Evolutionary conservation across 1,284 basidiomycete species (phyloP), one percentile per base, ranked within the genome.

Genomic region (Blastosporella zonata): DNA sequence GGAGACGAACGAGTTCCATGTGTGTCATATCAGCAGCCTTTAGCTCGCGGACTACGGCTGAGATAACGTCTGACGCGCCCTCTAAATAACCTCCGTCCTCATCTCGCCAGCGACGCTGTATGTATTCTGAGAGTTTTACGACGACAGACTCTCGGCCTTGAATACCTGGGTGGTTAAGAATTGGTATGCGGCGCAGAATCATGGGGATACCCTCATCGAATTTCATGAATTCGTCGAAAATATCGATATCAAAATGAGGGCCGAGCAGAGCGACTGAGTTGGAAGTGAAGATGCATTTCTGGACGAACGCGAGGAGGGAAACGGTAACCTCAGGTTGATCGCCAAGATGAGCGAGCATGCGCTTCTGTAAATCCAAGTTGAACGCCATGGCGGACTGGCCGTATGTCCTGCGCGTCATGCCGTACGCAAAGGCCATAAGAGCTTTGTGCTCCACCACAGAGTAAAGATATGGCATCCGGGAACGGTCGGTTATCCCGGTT

Each of bases 361-460:
- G 45, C 17, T 29, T 47, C 13, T 40, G 45, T 15, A 47, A 35
- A 22, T 47, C 45, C 13, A 47, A 8, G 29, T 34, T 47, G 45
- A 47, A 47, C 12, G 45, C 31, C 45, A 46, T 40, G 15, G 45
- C 45, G 6, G 37, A 39, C 13, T 46, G 45, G 7, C 39, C 36
- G 23, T 40, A 47, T 13, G 37, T 47, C 21, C 45, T 39, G n/a
- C 45, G 45, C 21, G 45, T 15, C 45, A 47, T 47, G 2, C 45
- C 45, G 18, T 41, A 36, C 25, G 45, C 45, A 34, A 47, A 47
- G 13, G 45, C 45, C 13, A 34, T 34, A 29, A 47, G 45, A 39
- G 45, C 45, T 33, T 47, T 47, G n/a, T 47, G 37, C 38, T 47
- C 45, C 15, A 47, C 45, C 20, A 47, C 28, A 12, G 45, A 25